Conservation (phyloP, 2,329 filamentous ascomycete species). For the Parastagonospora nodorum region DNA sequence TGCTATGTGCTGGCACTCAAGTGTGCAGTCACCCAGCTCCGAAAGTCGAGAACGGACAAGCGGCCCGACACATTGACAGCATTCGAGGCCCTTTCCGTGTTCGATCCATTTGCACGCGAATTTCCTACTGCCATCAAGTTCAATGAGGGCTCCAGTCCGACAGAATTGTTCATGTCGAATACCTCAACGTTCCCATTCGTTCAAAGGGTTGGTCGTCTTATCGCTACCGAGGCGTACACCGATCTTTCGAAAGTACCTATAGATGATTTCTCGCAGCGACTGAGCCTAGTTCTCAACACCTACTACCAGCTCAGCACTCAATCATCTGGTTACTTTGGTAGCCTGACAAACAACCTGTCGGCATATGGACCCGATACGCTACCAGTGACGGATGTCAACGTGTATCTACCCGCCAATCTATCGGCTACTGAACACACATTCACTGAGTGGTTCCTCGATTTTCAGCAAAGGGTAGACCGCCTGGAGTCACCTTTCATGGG, state of each 20-base stretch:
- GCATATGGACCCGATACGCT: slow-evolving; percentile 31
- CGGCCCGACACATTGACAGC: slow-evolving; percentile 16
- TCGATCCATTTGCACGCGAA: slow-evolving; percentile 2
- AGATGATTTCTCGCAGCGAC: slow-evolving; percentile 23
- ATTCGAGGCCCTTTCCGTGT: slow-evolving; percentile 22
- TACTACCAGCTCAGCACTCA: slow-evolving; percentile 37
- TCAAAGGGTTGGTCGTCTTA: slow-evolving; percentile 7
- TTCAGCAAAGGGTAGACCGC: slow-evolving; percentile 1
- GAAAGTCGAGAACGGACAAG: slow-evolving; percentile 22
- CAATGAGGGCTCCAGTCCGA: slow-evolving; percentile 22
- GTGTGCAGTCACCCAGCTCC: slow-evolving; percentile 20
- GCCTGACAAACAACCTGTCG: slow-evolving; percentile 25
- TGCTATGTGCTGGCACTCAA: slow-evolving; percentile 14
- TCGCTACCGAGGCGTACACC: slow-evolving; percentile 2
- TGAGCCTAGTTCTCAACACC: slow-evolving; percentile 35
- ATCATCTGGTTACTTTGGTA: slow-evolving; percentile 31
- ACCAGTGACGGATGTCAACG: slow-evolving; percentile 25
- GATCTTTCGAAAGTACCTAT: slow-evolving; percentile 18
- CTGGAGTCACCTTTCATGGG: slow-evolving; percentile 30
- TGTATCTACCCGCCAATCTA: slow-evolving; percentile 27
- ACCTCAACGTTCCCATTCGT: slow-evolving; percentile 26
- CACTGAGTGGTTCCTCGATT: slow-evolving; percentile 20
- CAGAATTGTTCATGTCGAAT: slow-evolving; percentile 28
- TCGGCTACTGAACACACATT: slow-evolving; percentile 16
- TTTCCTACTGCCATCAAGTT: slow-evolving; percentile 20